phyloP scores from a whole-genome alignment of 441 rosid species.

The Omphalea diandra region DNA sequence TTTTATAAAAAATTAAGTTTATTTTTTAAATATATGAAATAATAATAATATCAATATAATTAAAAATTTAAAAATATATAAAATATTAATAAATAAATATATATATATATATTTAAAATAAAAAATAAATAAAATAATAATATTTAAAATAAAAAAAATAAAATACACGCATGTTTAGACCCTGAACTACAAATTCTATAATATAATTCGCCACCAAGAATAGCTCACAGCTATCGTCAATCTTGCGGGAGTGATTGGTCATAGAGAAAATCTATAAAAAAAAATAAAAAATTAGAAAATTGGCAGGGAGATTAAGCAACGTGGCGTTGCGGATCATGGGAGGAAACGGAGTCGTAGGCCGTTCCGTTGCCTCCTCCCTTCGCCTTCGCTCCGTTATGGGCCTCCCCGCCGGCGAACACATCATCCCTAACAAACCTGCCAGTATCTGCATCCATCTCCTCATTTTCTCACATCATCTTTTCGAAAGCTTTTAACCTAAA shows the following conservation, averaged over 20 bases:
- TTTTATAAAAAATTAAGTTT: too few species aligned
- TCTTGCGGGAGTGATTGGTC: neutral
- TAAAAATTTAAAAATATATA: too few species aligned
- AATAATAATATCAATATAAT: too few species aligned
- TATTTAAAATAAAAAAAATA: too few species aligned
- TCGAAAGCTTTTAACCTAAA: slow-evolving; percentile 7
- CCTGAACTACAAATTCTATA: too few species aligned
- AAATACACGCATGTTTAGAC: too few species aligned
- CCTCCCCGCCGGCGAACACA: slow-evolving; percentile 88
- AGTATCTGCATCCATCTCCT: slow-evolving; percentile 22
- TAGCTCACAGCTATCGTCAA: neutral
- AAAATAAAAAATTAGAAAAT: slow-evolving; percentile 27
- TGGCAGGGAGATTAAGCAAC: slow-evolving; percentile 81
- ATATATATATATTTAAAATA: too few species aligned
- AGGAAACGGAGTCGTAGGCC: slow-evolving; percentile 66
- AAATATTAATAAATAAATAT: too few species aligned
- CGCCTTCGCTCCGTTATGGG: slow-evolving; percentile 94
- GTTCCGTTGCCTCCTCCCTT: slow-evolving; percentile 73
- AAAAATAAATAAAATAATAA: too few species aligned
- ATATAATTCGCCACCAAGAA: too few species aligned
- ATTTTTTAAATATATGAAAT: too few species aligned
- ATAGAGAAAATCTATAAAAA: neutral
- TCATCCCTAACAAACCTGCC: slow-evolving; percentile 91
- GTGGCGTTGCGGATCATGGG: slow-evolving; percentile 78
- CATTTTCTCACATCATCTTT: neutral